Conservation (phyloP, 2,329 filamentous ascomycete species). For the Achaetomium macrosporum region DNA sequence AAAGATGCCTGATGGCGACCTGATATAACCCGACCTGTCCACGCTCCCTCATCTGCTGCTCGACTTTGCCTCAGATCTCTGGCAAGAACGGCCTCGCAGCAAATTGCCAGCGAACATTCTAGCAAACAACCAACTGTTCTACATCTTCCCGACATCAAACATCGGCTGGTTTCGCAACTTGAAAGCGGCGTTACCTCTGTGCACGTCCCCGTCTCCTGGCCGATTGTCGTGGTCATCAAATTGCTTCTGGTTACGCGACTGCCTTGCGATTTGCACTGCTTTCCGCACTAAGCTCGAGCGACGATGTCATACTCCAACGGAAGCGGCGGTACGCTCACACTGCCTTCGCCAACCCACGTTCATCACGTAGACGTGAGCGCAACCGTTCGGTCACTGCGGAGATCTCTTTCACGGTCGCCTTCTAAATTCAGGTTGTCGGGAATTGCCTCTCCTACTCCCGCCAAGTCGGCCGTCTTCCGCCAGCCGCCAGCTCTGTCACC, state of each 20-base stretch:
- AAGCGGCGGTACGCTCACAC: constrained; percentile 71
- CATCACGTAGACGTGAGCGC: constrained; percentile 73
- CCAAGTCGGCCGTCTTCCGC: constrained; percentile 48
- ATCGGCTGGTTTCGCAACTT: constrained; percentile 18
- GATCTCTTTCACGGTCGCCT: constrained; percentile 87
- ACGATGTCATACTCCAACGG: constrained; percentile 54
- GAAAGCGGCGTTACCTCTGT: constrained; percentile 3
- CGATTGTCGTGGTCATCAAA: neutral
- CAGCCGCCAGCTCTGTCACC: constrained; percentile 53
- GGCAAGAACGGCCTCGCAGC: constrained; percentile 1
- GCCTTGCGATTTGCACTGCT: neutral
- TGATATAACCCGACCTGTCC: constrained; percentile 19
- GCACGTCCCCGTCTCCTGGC: neutral
- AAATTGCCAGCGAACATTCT: constrained; percentile 1
- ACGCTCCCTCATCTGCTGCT: constrained; percentile 6
- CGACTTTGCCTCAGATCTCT: neutral
- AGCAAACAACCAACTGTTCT: neutral
- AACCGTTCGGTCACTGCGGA: constrained; percentile 74
- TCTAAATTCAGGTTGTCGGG: constrained; percentile 69
- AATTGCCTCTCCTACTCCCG: constrained; percentile 41
- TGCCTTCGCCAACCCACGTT: constrained; percentile 78
- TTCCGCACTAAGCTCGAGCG: neutral
- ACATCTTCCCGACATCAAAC: constrained; percentile 1
- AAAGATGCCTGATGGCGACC: constrained; percentile 13
- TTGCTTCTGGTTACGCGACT: neutral